Percentiles rank a stretch among this genome's conserved stretches.
Conservation (phyloP, 106 monocot genomes). For the Xerophyta viscosa region DNA sequence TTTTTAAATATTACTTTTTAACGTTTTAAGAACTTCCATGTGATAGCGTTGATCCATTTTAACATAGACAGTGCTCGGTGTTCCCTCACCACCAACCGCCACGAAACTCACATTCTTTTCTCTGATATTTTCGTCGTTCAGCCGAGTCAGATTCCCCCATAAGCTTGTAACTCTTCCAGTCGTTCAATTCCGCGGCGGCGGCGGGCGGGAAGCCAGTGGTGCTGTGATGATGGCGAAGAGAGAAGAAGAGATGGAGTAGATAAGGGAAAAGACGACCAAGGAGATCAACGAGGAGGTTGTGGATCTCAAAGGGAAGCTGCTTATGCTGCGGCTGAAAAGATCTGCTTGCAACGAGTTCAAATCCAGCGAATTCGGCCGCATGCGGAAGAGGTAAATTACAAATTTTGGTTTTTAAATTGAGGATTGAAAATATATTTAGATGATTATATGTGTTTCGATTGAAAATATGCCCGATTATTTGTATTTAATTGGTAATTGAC, state of each 20-base stretch:
- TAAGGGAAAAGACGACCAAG: slow-evolving; percentile 63
- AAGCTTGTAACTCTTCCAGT: too few relatives aligned
- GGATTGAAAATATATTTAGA: too few relatives aligned
- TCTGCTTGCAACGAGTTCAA: slow-evolving; percentile 89
- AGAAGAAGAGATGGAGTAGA: slow-evolving; percentile 74
- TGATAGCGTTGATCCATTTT: too few relatives aligned
- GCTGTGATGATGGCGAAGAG: slow-evolving; percentile 64
- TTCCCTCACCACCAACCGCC: slow-evolving; percentile 1
- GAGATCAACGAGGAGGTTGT: slow-evolving; percentile 86
- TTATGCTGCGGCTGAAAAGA: slow-evolving; percentile 80
- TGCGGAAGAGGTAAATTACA: slow-evolving; percentile 88
- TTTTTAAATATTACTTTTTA: too few relatives aligned
- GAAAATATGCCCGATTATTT: too few relatives aligned
- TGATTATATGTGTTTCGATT: too few relatives aligned
- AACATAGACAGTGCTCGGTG: too few relatives aligned
- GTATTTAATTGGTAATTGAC: too few relatives aligned
- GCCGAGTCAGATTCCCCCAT: slow-evolving; percentile 28
- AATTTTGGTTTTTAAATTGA: too few relatives aligned
- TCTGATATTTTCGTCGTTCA: slow-evolving; percentile 33
- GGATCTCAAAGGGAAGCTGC: slow-evolving; percentile 86
- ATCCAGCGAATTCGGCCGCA: slow-evolving; percentile 75
- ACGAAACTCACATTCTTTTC: slow-evolving; percentile 1
- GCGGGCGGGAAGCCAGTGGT: slow-evolving; percentile 12
- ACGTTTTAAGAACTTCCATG: too few relatives aligned
- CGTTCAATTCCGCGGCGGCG: too few relatives aligned